Base-by-base conservation (phyloP, 1,284 basidiomycete species). In the Fomes fomentarius region DNA sequence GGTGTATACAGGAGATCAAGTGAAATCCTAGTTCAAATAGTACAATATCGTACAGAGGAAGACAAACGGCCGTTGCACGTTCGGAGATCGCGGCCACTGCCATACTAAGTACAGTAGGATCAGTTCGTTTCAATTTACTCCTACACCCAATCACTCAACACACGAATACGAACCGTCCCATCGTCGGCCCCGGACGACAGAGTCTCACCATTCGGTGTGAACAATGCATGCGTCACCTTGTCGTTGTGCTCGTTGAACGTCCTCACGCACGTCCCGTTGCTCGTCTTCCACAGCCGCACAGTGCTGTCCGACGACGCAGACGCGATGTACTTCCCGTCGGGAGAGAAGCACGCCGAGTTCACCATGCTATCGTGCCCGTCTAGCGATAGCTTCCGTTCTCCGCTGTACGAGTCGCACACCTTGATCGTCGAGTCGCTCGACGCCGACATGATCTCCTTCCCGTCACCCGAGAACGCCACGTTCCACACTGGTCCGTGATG, bases 291-390 rank as follows among this genome's bases (percentile, higher is more conserved):
- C 14, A 69, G 40, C 28, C 61, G 50, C 3, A 66, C 51, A 22
- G 63, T 61, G 11, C 53, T 38, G 49, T 69, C 66, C 15, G 30
- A 22, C 10, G 57, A 63, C 24, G 61, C 64, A 15, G 61, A 64
- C 4, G 54, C 51, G 41, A 63, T 34, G 22, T 48, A 43, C 41
- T 40, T 37, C 33, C 63, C 64, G 44, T 66, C 61, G 9, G 54
- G 50, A 6, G 66, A 65, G 52, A 65, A 62, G 14, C 47, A 52
- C 11, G 64, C 61, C 6, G 61, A 57, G 33, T 47, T 54, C 26
- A 65, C 50, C 35, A 37, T 42, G 43, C 35, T 49, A 24, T 48
- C 37, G 40, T 63, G 58, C 12, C 58, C 64, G 11, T 45, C 34
- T 11, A 69, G 45, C 4, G 41, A 42, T 9, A 43, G 12, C 17